Evolutionary conservation across 2,329 filamentous ascomycete genomes (phyloP), one percentile per base, ranked within the genome.

Genomic region (Plectosphaerella cucumerina): DNA sequence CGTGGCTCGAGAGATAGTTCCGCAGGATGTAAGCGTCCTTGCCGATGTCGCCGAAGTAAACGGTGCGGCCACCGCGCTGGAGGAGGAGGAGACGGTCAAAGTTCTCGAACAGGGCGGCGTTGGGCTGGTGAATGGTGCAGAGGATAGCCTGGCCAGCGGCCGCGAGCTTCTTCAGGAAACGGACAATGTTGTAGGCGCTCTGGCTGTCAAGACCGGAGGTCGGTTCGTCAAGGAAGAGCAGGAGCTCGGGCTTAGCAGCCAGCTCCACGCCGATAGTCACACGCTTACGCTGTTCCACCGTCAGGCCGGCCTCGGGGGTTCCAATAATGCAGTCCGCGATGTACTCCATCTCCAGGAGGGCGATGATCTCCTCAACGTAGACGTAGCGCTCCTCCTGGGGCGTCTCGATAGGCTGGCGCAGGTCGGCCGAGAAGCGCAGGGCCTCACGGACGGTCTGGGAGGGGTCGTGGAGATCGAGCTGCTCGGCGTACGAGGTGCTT

Each of bases 211-310:
- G 80, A 50, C 88, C 88, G 2, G 83, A 87, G 0, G 88, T 91
- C 0, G 87, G 88, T 65, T 92, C 88, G 56, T 92, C 88, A 35
- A 92, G 71, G 75, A 92, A 92, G 20, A 92, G 77, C 1, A 91
- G 76, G 6, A 91, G 73, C 57, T 89, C 81, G 1, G 87, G 87
- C 68, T 89, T 94, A 15, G 91, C 91, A 9, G 89, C 90, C 8
- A 96, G 77, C 64, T 96, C 91, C 10, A 96, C 90, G 60, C 89
- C 91, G 53, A 96, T 96, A 0, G 91, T 96, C n/a, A 96, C 81
- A 60, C 90, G 87, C 69, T 85, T 85, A 47, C 80, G 75, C 66
- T 84, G 79, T 61, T 84, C 81, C 12, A 83, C 80, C 4, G 85
- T 87, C 21, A 88, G 73, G 55, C 88, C 90, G 62, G 88, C 86